Evolutionary conservation across 768 basidiomycete species (phyloP).

Genomic region (Collybia nuda): DNA sequence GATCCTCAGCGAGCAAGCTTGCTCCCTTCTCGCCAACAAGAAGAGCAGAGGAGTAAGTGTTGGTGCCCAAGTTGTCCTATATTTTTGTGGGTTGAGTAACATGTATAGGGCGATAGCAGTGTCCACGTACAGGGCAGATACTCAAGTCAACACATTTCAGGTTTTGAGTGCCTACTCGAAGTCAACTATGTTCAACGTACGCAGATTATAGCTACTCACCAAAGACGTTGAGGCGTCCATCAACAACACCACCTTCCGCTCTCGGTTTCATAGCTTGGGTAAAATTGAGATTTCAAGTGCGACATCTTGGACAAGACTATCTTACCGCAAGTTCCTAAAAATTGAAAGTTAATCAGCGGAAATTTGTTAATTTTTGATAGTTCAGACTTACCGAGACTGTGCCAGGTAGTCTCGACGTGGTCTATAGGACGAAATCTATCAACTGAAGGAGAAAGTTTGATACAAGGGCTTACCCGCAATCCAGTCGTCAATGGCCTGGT

Average conservation of each 20-base stretch:
- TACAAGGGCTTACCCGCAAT: conserved; percentile 45
- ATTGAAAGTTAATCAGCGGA: background rate
- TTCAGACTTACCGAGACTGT: conserved; percentile 51
- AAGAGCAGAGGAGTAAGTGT: conserved; percentile 72
- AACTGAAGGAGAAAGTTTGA: background rate
- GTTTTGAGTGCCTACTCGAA: conserved; percentile 49
- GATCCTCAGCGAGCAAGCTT: conserved; percentile 57
- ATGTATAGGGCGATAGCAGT: background rate
- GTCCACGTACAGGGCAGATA: conserved; percentile 61
- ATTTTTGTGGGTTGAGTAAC: conserved; percentile 4
- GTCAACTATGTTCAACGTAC: no score
- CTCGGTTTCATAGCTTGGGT: conserved; percentile 62
- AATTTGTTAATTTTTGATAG: no score
- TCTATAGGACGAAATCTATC: conserved; percentile 29
- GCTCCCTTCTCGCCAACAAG: conserved; percentile 73
- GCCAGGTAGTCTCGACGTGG: conserved; percentile 80
- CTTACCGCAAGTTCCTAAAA: conserved; percentile 43
- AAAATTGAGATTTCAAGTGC: background rate
- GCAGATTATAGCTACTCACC: conserved; percentile 20
- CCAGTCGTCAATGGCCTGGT: conserved; percentile 74
- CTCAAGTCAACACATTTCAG: conserved; percentile 68
- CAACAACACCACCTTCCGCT: conserved; percentile 65
- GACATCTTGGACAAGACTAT: background rate
- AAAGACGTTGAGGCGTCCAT: conserved; percentile 60
- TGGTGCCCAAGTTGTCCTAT: conserved; percentile 71